Conservation (phyloP, 2,329 filamentous ascomycete species). For the Talaromyces islandicus region DNA sequence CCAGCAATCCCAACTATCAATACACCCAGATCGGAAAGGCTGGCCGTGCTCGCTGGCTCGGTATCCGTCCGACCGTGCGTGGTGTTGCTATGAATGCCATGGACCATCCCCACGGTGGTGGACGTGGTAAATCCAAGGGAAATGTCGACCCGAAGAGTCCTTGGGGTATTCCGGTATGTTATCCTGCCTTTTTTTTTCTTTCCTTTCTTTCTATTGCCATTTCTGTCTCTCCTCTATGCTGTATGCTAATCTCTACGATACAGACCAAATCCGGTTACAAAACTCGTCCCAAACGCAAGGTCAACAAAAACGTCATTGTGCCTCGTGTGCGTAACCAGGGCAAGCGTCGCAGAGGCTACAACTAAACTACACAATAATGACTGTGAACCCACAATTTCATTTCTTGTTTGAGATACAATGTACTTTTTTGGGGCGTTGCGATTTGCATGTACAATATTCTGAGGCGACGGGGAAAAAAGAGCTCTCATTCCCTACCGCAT, state of each 20-base stretch:
- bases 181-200: background rate
- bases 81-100: slow-evolving; percentile 99
- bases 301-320: slow-evolving; percentile 86
- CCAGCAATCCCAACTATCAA: slow-evolving; percentile 89
- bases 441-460: background rate
- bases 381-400: background rate
- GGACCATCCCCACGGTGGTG: slow-evolving; percentile 98
- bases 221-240: slow-evolving; percentile 1
- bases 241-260: slow-evolving; percentile 11
- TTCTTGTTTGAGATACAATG: background rate
- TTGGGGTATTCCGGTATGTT: slow-evolving; percentile 87
- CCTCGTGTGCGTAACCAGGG: slow-evolving; percentile 83
- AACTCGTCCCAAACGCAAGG: slow-evolving; percentile 79
- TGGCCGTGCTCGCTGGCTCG: slow-evolving; percentile 86
- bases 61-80: slow-evolving; percentile 89
- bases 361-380: slow-evolving; percentile 20
- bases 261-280: slow-evolving; percentile 65
- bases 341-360: slow-evolving; percentile 69
- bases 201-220: background rate
- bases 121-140: slow-evolving; percentile 98
- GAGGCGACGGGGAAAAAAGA: background rate
- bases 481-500: background rate
- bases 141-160: slow-evolving; percentile 91
- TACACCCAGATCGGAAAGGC: slow-evolving; percentile 92
- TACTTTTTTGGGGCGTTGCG: background rate